These are phyloP conservation scores for Plantago lanceolata DNA, from an alignment of 305 asterid species.

Conservation along the genomic window DNA sequence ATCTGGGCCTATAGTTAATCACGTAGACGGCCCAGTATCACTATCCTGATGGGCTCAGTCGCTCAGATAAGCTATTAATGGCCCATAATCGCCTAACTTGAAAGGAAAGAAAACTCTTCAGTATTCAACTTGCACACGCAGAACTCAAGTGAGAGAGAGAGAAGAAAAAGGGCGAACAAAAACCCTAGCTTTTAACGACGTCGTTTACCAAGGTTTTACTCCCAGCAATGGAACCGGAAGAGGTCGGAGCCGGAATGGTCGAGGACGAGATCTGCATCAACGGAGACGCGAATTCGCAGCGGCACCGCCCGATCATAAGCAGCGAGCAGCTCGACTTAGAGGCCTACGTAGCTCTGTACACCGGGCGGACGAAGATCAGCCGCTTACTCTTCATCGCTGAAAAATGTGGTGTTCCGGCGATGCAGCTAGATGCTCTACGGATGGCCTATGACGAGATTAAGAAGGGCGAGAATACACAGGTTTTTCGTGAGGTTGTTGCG, in stretches of 20 bases:
- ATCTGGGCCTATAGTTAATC: background rate
- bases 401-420: slow-evolving; percentile 52
- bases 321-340: slow-evolving; percentile 85
- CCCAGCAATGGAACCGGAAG: slow-evolving; percentile 63
- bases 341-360: slow-evolving; percentile 82
- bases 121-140: background rate
- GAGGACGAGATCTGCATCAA: slow-evolving; percentile 60
- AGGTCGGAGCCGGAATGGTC: slow-evolving; percentile 46
- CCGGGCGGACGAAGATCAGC: slow-evolving; percentile 78
- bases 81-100: background rate
- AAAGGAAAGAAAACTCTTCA: background rate
- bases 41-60: background rate
- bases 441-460: slow-evolving; percentile 95
- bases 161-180: slow-evolving; percentile 10
- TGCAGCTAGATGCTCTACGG: slow-evolving; percentile 80
- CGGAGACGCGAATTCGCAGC: slow-evolving; percentile 47
- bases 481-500: slow-evolving; percentile 66
- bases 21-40: background rate
- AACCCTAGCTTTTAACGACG: slow-evolving; percentile 32
- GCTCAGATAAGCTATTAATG: background rate
- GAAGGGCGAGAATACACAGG: slow-evolving; percentile 85
- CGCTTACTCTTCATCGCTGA: slow-evolving; percentile 76
- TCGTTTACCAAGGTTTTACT: slow-evolving; percentile 6
- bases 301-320: slow-evolving; percentile 77
- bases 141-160: background rate